Evolutionary conservation across 108 stramenopile genomes (phyloP), one percentile per base, ranked within the genome.

Genomic region (Fragilariopsis cylindrus): DNA sequence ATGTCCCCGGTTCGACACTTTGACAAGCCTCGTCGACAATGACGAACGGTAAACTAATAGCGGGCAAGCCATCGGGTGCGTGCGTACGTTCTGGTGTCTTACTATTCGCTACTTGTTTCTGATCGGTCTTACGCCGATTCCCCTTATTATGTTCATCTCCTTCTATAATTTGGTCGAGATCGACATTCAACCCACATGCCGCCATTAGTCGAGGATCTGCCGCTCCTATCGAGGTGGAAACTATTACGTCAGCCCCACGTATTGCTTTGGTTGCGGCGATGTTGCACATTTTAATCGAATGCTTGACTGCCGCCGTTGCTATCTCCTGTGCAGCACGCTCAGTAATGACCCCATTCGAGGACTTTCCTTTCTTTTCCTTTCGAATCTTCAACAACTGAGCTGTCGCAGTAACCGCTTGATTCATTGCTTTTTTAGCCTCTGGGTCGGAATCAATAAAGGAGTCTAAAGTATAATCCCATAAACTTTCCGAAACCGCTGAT

Each of bases 191-290:
- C 19, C 93, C 93, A 71, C 93, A 95, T 7, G 95, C 92, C n/a
- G 96, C 95, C 54, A 94, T 66, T 7, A 99, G 85, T 45, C 97
- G 92, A 9, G 95, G 81, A 78, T 99, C 99, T 5, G 95, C 96
- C 9, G 99, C 98, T 39, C 98, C 98, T 6, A 95, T 94, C 45
- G 95, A 98, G 5, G 98, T 99, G 39, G 88, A 81, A 40, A 98
- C 98, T 66, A 99, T 96, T 13, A 99, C 92, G 76, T 99, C 98
- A 8, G 98, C 98, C 9, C 96, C 96, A 46, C 96, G 88, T 43
- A 99, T 73, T n/a, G 97, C 92, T 65, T 81, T 86, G 7, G 88
- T 84, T 3, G 91, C 91, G 47, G 92, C 92, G 21, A 88, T 81
- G 70, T 93, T 91, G 75, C 90, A 87, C 19, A 90, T 88, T 72